These are phyloP conservation scores for Penicillium flavigenum DNA, from an alignment of 495 filamentous ascomycete genomes.

Conservation along the genomic window DNA sequence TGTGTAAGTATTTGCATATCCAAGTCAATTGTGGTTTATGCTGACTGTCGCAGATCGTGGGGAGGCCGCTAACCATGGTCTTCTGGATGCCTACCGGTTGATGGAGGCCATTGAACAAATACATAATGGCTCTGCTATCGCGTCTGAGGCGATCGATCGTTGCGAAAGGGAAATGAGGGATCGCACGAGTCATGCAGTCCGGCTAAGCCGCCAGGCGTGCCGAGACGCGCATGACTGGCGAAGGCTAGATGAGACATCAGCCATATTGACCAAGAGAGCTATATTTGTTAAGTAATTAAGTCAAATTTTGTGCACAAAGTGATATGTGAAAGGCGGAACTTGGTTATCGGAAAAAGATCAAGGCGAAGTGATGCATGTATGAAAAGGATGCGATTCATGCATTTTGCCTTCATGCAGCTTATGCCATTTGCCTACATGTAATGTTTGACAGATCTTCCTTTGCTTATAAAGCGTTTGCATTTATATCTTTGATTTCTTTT, in stretches of 20 bases:
- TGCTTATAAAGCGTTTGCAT: too few relatives aligned
- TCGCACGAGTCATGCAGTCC: conserved; percentile 51
- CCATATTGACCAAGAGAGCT: conserved; percentile 29
- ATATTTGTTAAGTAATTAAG: too few relatives aligned
- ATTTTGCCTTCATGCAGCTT: too few relatives aligned
- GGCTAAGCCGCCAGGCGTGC: conserved; percentile 57
- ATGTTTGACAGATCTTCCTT: too few relatives aligned
- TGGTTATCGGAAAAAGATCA: too few relatives aligned
- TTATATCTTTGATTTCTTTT: too few relatives aligned
- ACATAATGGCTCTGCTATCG: conserved; percentile 12
- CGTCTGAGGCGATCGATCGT: conserved; percentile 39
- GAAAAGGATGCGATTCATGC: too few relatives aligned
- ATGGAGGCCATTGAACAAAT: conserved; percentile 23
- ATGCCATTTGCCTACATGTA: too few relatives aligned
- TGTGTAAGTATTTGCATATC: conserved; percentile 42
- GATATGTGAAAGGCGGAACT: too few relatives aligned
- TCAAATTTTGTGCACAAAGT: too few relatives aligned
- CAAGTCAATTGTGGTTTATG: neutral
- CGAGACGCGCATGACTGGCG: conserved; percentile 58
- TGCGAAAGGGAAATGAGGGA: conserved; percentile 55
- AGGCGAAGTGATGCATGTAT: too few relatives aligned
- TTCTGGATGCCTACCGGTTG: conserved; percentile 45
- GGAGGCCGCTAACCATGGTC: conserved; percentile 58
- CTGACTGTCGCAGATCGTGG: conserved; percentile 40
- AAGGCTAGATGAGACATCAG: conserved; percentile 29